Evolutionary conservation across 225 moss, liverwort and hornwort species (phyloP), one percentile per base, ranked within the genome.

Genomic region (Takakia lepidozioides): DNA sequence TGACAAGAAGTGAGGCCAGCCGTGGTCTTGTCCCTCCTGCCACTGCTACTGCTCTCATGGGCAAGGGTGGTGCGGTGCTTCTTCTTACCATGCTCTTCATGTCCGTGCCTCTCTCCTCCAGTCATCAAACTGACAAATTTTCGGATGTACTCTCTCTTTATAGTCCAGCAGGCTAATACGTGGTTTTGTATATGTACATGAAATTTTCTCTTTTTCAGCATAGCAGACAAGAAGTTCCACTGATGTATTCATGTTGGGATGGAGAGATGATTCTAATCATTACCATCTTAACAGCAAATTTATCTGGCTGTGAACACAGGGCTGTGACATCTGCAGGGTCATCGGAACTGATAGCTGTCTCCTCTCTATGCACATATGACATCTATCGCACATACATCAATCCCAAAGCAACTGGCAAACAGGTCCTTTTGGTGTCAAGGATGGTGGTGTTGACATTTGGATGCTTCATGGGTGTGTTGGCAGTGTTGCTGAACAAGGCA

Each of bases 41-140:
- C 27, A 74, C 83, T 22, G 89, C 93, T 18, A 67, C 75, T 3
- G 88, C 88, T 27, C 76, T 93, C n/a, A 48, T 93, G 86, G 93
- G 93, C 60, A 84, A 86, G 70, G 29, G 83, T 17, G 93, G 93
- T 38, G 93, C 93, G 7, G 28, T 89, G 40, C 72, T 93, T 30
- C 86, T 93, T 11, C 89, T 93, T 24, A 84, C 86, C 42, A 93
- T 93, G 93, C 86, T 93, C 39, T 93, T 93, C 79, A 93, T 93
- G 93, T 93, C 35, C 71, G 70, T 64, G 10, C 29, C 32, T 13
- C 32, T 34, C 32, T 34, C 32, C 32, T 13, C 11, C 32, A 34
- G 32, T 16, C 6, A 17, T 18, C 2, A 1, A 41, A 20, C 6
- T 41, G 41, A 41, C n/a, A n/a, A n/a, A n/a, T n/a, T n/a, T n/a